Conservation (phyloP, 2,329 filamentous ascomycete genomes). For the Ceratocystis ficicola region DNA sequence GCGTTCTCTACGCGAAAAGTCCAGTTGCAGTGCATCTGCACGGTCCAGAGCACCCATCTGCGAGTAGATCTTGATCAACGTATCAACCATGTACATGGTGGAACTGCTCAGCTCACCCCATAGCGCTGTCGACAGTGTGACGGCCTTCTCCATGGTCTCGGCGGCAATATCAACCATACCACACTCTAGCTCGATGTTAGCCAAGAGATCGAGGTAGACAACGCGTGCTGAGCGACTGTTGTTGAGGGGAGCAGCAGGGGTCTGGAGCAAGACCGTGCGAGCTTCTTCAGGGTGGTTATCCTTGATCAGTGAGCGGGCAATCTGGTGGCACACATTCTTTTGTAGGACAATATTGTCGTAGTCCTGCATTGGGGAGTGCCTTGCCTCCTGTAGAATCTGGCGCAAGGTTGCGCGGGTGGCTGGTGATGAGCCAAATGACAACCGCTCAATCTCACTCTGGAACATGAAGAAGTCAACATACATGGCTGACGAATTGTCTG, state of each 20-base stretch:
- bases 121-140: constrained; percentile 15
- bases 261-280: constrained; percentile 16
- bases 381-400: constrained; percentile 15
- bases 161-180: constrained; percentile 15
- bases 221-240: constrained; percentile 19
- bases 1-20: constrained; percentile 16
- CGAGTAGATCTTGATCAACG: constrained; percentile 21
- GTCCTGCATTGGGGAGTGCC: constrained; percentile 10
- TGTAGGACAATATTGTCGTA: constrained; percentile 18
- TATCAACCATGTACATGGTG: constrained; percentile 21
- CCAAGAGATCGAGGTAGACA: constrained; percentile 21
- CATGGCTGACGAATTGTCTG: constrained; percentile 14
- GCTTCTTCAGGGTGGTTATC: constrained; percentile 19
- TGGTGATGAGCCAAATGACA: constrained; percentile 18
- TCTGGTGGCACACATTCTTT: constrained; percentile 19
- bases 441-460: constrained; percentile 21
- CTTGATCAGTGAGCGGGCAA: constrained; percentile 21
- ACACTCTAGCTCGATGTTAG: constrained; percentile 19
- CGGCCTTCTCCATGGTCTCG: constrained; percentile 21
- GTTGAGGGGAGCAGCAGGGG: constrained; percentile 17
- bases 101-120: constrained; percentile 20
- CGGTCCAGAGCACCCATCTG: constrained; percentile 18
- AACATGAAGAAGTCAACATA: constrained; percentile 21
- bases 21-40: constrained; percentile 9
- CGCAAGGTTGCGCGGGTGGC: constrained; percentile 17